A percentile compares a stretch with the other conserved stretches of the same genome.
Conservation (phyloP, 345 rosid species). For the Camelina hispida region DNA sequence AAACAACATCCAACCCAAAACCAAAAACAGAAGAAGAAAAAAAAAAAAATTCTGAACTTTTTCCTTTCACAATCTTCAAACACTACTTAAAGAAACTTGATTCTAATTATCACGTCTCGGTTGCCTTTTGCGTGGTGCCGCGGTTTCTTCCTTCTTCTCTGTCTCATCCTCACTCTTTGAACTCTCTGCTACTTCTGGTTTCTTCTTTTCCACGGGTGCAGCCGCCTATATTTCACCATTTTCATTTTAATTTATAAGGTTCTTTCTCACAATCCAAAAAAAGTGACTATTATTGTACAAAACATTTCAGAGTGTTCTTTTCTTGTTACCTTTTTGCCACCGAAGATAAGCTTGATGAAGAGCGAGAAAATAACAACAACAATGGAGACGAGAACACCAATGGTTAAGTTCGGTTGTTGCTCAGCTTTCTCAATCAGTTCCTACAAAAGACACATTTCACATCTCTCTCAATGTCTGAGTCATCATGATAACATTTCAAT, state of each 20-base stretch:
- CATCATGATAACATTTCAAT: neutral
- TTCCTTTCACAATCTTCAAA: conserved; percentile 17
- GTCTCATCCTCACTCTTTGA: conserved; percentile 55
- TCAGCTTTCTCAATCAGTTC: conserved; percentile 80
- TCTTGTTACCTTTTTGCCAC: conserved; percentile 67
- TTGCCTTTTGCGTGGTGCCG: conserved; percentile 59
- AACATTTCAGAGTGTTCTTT: neutral
- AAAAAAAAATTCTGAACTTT: neutral
- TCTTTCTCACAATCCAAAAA: neutral
- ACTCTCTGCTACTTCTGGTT: conserved; percentile 53
- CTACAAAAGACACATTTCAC: conserved; percentile 39
- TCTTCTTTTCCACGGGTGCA: conserved; percentile 52
- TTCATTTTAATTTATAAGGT: conserved; percentile 10
- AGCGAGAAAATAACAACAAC: conserved; percentile 55
- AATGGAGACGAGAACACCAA: conserved; percentile 61
- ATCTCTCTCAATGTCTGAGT: conserved; percentile 2
- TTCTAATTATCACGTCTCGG: conserved; percentile 63
- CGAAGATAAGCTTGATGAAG: conserved; percentile 61
- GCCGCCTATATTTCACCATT: conserved; percentile 35
- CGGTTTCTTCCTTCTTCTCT: conserved; percentile 56
- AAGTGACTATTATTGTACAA: neutral
- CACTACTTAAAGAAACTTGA: conserved; percentile 8
- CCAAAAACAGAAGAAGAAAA: conserved; percentile 24
- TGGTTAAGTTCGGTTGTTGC: conserved; percentile 66
- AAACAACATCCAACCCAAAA: conserved; percentile 27